A percentile compares a stretch with the other conserved stretches of the same genome.
Conservation (phyloP, 1,284 basidiomycete genomes). For the Cutaneotrichosporon spelunceum region DNA sequence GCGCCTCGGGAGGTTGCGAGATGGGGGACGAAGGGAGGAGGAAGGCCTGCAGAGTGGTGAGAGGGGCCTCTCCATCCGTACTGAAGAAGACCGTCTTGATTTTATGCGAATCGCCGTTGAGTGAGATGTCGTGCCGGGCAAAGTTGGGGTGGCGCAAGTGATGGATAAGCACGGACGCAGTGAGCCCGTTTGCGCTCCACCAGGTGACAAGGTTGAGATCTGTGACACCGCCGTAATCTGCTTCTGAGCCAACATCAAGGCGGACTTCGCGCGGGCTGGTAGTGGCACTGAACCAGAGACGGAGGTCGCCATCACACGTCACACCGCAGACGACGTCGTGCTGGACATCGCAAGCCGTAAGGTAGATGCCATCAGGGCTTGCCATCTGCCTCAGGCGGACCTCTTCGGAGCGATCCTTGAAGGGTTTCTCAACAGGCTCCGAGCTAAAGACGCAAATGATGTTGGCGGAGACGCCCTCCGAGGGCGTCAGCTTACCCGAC, state of each 20-base stretch:
- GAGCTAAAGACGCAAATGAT: constrained; percentile 45
- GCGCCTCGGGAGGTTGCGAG: constrained; percentile 16
- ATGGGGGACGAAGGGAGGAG: constrained; percentile 27
- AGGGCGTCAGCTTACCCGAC: constrained; percentile 31
- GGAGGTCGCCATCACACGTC: constrained; percentile 42
- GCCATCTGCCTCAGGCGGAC: constrained; percentile 32
- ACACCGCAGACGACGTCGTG: constrained; percentile 39
- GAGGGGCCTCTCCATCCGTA: constrained; percentile 21
- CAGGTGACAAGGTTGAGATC: constrained; percentile 27
- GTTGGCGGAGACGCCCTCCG: constrained; percentile 25
- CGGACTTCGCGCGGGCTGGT: constrained; percentile 25
- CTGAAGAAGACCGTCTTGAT: constrained; percentile 21
- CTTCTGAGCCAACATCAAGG: constrained; percentile 36
- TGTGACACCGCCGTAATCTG: constrained; percentile 29
- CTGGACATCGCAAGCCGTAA: constrained; percentile 32
- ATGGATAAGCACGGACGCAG: constrained; percentile 33
- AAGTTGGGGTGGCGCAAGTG: constrained; percentile 31
- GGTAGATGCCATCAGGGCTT: constrained; percentile 36
- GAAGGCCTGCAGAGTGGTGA: constrained; percentile 23
- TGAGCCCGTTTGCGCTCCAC: not conserved
- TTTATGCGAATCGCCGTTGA: constrained; percentile 8
- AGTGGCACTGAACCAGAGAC: constrained; percentile 34
- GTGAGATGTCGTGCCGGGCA: constrained; percentile 32
- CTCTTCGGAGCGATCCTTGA: constrained; percentile 36
- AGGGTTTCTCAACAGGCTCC: constrained; percentile 19